Evolutionary conservation across 192 early-diverging fungal species (phyloP).

Genomic region (Coemansia sp.): DNA sequence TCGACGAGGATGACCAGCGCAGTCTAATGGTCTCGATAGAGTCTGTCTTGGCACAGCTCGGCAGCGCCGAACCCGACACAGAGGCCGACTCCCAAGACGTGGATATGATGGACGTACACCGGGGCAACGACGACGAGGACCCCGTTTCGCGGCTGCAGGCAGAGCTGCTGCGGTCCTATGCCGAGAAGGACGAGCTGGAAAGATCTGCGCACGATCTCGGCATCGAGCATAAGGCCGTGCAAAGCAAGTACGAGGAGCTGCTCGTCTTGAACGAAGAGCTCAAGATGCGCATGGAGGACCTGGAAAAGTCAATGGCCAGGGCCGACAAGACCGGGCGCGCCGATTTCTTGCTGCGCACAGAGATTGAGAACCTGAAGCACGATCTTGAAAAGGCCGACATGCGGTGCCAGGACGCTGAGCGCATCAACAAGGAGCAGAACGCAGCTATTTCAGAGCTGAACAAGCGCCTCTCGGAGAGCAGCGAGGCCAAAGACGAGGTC

Average conservation of each 20-base stretch:
- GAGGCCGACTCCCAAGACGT: conserved; percentile 42
- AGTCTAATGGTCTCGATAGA: conserved; percentile 91
- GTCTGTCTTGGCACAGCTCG: conserved; percentile 47
- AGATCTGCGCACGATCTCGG: conserved; percentile 49
- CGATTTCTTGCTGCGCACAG: conserved; percentile 80
- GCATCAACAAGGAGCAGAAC: conserved; percentile 58
- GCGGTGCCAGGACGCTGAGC: conserved; percentile 67
- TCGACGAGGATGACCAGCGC: conserved; percentile 71
- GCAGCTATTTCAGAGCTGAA: conserved; percentile 65
- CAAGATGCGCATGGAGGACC: conserved; percentile 68
- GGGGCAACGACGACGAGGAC: conserved; percentile 26
- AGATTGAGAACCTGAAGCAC: conserved; percentile 81
- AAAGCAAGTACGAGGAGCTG: conserved; percentile 63
- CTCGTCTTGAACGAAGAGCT: conserved; percentile 69
- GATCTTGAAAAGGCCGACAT: conserved; percentile 83
- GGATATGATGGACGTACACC: conserved; percentile 31
- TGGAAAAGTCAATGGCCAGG: conserved; percentile 70
- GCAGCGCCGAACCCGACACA: conserved; percentile 34
- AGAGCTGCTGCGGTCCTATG: conserved; percentile 51
- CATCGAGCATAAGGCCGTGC: conserved; percentile 54
- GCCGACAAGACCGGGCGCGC: conserved; percentile 72
- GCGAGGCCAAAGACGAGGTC: conserved; percentile 70
- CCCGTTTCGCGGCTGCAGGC: conserved; percentile 49
- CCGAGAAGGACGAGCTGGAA: conserved; percentile 64
- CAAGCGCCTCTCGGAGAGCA: conserved; percentile 57